phyloP scores from a whole-genome alignment of 441 rosid genomes.

The Bocquillonia castaneifolia region DNA sequence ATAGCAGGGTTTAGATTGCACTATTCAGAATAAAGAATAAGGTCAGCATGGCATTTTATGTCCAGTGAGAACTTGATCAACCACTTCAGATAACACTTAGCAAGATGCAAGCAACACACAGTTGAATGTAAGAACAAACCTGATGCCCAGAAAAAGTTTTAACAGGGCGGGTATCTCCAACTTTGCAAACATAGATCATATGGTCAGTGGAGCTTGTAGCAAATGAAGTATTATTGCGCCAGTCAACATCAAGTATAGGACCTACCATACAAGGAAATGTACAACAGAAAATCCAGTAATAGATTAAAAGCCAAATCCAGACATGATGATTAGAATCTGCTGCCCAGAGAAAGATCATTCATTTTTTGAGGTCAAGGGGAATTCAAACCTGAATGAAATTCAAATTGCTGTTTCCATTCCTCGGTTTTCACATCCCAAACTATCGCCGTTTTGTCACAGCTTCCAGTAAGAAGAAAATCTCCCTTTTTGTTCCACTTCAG shows the following conservation, averaged over 20 bases:
- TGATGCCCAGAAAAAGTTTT: conserved; percentile 88
- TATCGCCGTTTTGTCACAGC: conserved; percentile 91
- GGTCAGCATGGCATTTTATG: neutral
- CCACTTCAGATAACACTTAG: neutral
- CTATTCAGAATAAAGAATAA: neutral
- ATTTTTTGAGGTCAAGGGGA: conserved; percentile 12
- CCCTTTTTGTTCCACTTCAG: conserved; percentile 99
- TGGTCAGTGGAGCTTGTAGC: conserved; percentile 93
- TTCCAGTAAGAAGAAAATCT: conserved; percentile 96
- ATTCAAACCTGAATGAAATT: conserved; percentile 73
- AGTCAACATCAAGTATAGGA: conserved; percentile 97
- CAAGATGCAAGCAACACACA: conserved; percentile 9
- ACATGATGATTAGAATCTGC: neutral
- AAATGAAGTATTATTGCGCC: conserved; percentile 94
- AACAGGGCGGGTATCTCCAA: conserved; percentile 74
- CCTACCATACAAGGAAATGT: conserved; percentile 38
- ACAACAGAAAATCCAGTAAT: neutral
- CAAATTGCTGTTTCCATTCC: conserved; percentile 94
- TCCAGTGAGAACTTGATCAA: neutral
- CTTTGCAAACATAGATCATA: conserved; percentile 93
- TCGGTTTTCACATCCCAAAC: conserved; percentile 98
- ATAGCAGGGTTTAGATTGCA: neutral
- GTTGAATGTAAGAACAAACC: conserved; percentile 42
- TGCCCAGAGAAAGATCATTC: neutral
- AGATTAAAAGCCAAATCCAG: neutral